Base-by-base conservation (phyloP, 768 basidiomycete genomes). In the Suillus cothurnatus region DNA sequence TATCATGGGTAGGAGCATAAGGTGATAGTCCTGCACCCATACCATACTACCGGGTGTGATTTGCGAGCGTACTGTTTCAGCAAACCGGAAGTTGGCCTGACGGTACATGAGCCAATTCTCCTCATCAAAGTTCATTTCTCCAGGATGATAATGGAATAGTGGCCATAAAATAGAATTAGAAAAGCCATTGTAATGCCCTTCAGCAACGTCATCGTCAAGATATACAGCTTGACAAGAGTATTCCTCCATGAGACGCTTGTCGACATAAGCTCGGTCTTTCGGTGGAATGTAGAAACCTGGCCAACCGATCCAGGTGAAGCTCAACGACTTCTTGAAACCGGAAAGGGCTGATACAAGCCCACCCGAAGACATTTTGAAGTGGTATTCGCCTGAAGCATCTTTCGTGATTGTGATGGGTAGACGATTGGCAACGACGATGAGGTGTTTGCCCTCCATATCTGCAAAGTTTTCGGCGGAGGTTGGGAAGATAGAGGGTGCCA, bases 121-220 rank as follows among this genome's bases (percentile, higher is more conserved):
- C 81, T 97, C 95, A 78, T 98, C 97, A 74, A 99, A 99, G 79
- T 95, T 97, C 95, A 99, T 99, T 81, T 99, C 97, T 68, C 97
- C 97, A 9, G 97, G 97, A 77, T 99, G 97, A 79, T 98, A 99
- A 77, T 99, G 97, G 85, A 99, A 98, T 56, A 99, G 83, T 3
- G 97, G 97, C 97, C 97, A 99, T 60, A 99, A 88, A 79, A 99
- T 99, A 62, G 96, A 97, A 81, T 99, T 99, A 71, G 96, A 97
- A 85, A 99, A 99, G 63, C 97, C 94, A 75, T 96, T 96, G 81
- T 94, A 99, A 79, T 99, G 96, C 61, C 91, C 87, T 77, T 99
- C 97, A n/a, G 97, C 97, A 68, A 99, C 87, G 72, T 99, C 97
- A 75, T 98, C 97, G 67, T 95, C 92, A 71, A 99, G 90, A 80